These are phyloP conservation scores for Raphanus raphanistrum DNA, from an alignment of 345 rosid species.

Conservation along the genomic window DNA sequence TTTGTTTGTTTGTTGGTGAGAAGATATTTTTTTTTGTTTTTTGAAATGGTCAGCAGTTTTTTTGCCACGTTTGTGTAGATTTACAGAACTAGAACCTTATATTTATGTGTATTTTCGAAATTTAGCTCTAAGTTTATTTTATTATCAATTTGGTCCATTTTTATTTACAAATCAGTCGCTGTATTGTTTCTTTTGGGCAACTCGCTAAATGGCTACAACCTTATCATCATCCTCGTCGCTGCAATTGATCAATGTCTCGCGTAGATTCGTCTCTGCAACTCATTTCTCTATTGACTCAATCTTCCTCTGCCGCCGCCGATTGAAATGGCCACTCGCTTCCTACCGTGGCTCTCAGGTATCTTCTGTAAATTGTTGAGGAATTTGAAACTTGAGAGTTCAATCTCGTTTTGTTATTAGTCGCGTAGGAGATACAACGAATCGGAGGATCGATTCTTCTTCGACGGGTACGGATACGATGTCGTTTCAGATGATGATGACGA, in stretches of 20 bases:
- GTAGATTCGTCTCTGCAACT: conserved; percentile 9
- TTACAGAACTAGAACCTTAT: background rate
- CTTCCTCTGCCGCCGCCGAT: conserved; percentile 18
- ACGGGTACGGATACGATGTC: conserved; percentile 31
- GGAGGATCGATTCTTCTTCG: conserved; percentile 51
- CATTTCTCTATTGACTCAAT: background rate
- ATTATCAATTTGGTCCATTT: background rate
- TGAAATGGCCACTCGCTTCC: conserved; percentile 23
- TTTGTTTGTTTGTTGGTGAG: background rate
- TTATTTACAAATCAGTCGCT: background rate
- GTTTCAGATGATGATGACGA: conserved; percentile 47
- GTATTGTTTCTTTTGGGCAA: background rate
- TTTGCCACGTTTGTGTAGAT: background rate
- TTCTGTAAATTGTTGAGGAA: background rate
- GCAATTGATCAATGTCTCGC: conserved; percentile 7
- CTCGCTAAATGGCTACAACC: conserved; percentile 38
- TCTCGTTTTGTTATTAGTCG: conserved; percentile 34
- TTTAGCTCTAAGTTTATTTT: background rate
- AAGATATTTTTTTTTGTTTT: conserved; percentile 19
- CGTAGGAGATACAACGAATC: conserved; percentile 41
- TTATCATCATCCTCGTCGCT: conserved; percentile 34
- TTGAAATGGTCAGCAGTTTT: conserved; percentile 9
- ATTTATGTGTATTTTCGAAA: rapidly evolving
- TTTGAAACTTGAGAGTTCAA: background rate
- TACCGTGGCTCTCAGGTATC: conserved; percentile 34